Percentiles rank a stretch among this genome's conserved stretches.
These are phyloP conservation scores for Themeda triandra DNA, from an alignment of 176 grass and related monocot species.

Conservation along the genomic window DNA sequence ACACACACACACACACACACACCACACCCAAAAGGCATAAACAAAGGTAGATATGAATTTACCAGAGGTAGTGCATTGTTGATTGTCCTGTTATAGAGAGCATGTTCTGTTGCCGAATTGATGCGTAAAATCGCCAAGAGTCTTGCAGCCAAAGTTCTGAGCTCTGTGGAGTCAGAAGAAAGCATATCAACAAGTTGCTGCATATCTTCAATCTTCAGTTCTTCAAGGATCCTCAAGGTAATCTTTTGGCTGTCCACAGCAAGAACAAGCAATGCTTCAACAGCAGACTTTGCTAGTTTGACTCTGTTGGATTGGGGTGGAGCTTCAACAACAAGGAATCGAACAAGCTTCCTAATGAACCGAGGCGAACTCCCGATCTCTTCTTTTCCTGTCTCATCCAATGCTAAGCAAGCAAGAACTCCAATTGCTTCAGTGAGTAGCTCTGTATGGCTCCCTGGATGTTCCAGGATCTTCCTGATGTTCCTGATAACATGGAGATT, in stretches of 20 bases:
- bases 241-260: not conserved
- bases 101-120: not conserved
- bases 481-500: not conserved
- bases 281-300: not conserved
- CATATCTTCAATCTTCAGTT: not conserved
- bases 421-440: constrained; percentile 6
- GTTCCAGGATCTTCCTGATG: not conserved
- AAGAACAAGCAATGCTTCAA: not conserved
- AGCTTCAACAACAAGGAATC: not conserved
- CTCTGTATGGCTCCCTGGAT: not conserved
- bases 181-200: constrained; percentile 2
- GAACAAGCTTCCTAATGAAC: not conserved
- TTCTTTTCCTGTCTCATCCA: not conserved
- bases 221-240: not conserved
- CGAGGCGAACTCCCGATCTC: not conserved
- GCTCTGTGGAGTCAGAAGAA: not conserved
- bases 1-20: too few relatives aligned
- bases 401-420: not conserved
- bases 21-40: not conserved
- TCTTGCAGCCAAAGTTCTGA: not conserved
- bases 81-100: not conserved
- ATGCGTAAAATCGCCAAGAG: not conserved
- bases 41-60: not conserved
- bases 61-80: not conserved
- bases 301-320: not conserved